Base-by-base conservation (phyloP, 495 filamentous ascomycete species). In the Cryomyces minteri region DNA sequence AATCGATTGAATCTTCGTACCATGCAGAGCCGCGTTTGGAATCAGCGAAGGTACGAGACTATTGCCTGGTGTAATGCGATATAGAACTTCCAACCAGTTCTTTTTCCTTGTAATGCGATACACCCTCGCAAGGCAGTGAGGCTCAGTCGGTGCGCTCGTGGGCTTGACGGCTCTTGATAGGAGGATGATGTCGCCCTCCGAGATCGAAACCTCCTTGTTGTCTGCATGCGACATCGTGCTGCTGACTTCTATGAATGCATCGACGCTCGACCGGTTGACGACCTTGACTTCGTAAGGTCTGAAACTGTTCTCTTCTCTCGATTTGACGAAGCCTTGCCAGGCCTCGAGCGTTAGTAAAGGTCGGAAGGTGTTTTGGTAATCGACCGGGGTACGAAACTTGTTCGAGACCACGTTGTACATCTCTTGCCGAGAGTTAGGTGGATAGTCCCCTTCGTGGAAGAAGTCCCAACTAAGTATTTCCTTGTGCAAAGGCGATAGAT, bases 381-480 rank as follows among this genome's bases (percentile, higher is more conserved):
- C 77, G 41, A 62, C 58, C 12, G 84, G 80, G 45, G 80, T 77
- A 33, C 65, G 62, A 62, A 93, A 98, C 0, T 73, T 70, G 52
- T 82, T 79, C 32, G 79, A 73, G 6, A 98, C 87, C 32, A 71
- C 62, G 40, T 65, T 74, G 54, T 88, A 94, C 33, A 77, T 73
- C 30, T 76, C 76, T 25, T 71, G 71, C 44, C 73, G 74, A 5
- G 72, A 67, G 34, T 67, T 71, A 2, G 90, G 85, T 7, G 90
- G 90, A 46, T 83, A 79, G 52, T 86, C 82, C 32, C 84, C 84
- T 31, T 71, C 66, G 50, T 92, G 82, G 56, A 92, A 95, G 53
- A 85, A 90, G 50, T 98, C 82, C 90, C 90, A 98, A 43, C 80
- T 69, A 6, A 98, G 76, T 30, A 98, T 83, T 7, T 77, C 74